These are phyloP conservation scores for Amylostereum areolatum DNA, from an alignment of 1,284 basidiomycete species.

Conservation along the genomic window DNA sequence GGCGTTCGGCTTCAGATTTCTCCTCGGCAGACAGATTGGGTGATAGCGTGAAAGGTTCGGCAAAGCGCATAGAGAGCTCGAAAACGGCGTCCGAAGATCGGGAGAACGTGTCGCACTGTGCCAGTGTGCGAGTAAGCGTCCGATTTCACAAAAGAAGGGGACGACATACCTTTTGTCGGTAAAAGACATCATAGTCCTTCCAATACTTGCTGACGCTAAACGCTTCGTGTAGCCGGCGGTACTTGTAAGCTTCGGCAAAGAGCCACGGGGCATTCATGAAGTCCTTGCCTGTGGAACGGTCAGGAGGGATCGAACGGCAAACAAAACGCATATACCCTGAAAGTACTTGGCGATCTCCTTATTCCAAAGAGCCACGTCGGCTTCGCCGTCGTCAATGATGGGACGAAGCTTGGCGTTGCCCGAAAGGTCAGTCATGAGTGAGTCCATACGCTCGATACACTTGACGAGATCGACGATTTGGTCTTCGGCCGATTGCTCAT, in stretches of 20 bases:
- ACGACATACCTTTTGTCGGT: conserved; percentile 72
- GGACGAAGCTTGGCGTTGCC: conserved; percentile 76
- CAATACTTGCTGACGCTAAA: conserved; percentile 93
- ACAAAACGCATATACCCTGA: conserved; percentile 49
- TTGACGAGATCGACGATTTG: conserved; percentile 79
- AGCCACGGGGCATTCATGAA: conserved; percentile 97
- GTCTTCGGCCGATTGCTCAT: conserved; percentile 84
- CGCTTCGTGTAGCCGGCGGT: conserved; percentile 92
- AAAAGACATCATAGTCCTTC: conserved; percentile 88
- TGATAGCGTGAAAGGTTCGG: conserved; percentile 72
- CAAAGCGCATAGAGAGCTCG: conserved; percentile 91
- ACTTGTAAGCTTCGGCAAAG: conserved; percentile 98
- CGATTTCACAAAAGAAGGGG: neutral
- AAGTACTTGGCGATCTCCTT: conserved; percentile 94
- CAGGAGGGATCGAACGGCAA: neutral
- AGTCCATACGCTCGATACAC: conserved; percentile 85
- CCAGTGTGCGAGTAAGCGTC: conserved; percentile 10
- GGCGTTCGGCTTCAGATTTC: conserved; percentile 72
- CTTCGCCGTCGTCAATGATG: conserved; percentile 90
- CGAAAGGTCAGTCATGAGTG: conserved; percentile 78
- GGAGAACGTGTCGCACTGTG: conserved; percentile 90
- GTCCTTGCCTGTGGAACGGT: conserved; percentile 61
- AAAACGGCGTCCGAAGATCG: conserved; percentile 92
- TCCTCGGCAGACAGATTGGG: conserved; percentile 49
- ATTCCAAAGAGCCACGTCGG: conserved; percentile 95